Conservation (phyloP, 1,284 basidiomycete genomes). For the Moesziomyces aphidis region DNA sequence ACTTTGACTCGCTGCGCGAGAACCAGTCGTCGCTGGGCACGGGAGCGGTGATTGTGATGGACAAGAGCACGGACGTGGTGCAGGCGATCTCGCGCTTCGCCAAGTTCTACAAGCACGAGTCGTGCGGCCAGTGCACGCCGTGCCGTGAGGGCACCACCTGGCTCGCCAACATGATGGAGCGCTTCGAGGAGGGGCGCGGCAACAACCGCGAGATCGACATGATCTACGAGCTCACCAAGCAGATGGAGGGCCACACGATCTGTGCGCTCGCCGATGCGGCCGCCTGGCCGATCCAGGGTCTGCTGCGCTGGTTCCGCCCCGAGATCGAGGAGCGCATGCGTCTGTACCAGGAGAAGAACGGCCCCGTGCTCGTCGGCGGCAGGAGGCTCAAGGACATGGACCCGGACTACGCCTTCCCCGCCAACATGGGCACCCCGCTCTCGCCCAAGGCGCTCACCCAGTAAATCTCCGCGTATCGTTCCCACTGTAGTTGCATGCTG, state of each 20-base stretch:
- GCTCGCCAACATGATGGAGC: slow-evolving; percentile 67
- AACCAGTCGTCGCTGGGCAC: slow-evolving; percentile 94
- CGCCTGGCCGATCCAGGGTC: slow-evolving; percentile 95
- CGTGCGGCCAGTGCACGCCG: slow-evolving; percentile 97
- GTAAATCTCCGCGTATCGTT: neutral
- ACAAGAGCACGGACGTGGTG: slow-evolving; percentile 91
- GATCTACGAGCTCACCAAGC: slow-evolving; percentile 75
- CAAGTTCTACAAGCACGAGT: slow-evolving; percentile 83
- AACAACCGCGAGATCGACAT: slow-evolving; percentile 96
- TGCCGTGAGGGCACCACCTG: slow-evolving; percentile 83
- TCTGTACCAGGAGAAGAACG: slow-evolving; percentile 81
- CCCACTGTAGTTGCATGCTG: neutral
- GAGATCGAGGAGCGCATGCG: slow-evolving; percentile 83
- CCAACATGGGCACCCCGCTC: slow-evolving; percentile 75
- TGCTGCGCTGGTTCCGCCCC: slow-evolving; percentile 92
- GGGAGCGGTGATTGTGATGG: slow-evolving; percentile 98
- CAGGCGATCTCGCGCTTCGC: slow-evolving; percentile 90
- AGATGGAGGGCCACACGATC: slow-evolving; percentile 87
- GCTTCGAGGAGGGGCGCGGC: slow-evolving; percentile 84
- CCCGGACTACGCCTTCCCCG: slow-evolving; percentile 80
- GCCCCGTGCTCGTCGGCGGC: slow-evolving; percentile 90
- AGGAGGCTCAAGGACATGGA: slow-evolving; percentile 79
- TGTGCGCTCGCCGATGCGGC: slow-evolving; percentile 97
- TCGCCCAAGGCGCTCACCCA: slow-evolving; percentile 39
- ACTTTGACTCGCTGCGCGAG: slow-evolving; percentile 97